Conservation (phyloP, 2,329 filamentous ascomycete species). For the Cordyceps cateniannulata region DNA sequence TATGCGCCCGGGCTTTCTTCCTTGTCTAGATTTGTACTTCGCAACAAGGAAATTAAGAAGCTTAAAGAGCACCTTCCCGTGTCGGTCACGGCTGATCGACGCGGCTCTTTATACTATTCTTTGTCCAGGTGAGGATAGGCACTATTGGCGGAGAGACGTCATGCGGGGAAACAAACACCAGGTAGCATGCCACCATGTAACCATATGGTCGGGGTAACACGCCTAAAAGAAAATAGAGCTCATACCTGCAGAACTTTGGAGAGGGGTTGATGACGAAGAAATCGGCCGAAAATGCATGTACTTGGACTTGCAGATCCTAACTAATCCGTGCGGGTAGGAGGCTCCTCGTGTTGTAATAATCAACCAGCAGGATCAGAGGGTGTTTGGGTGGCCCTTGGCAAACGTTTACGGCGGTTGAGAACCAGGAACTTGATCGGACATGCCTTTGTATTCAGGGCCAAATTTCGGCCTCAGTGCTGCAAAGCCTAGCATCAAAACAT, state of each 20-base stretch:
- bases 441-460: background rate
- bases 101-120: background rate
- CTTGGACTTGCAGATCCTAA: background rate
- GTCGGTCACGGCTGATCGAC: background rate
- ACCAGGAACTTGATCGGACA: no score
- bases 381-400: no score
- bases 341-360: background rate
- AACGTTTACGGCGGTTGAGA: background rate
- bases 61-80: background rate
- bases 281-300: background rate
- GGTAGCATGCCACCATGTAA: constrained; percentile 7
- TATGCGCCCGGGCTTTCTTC: background rate
- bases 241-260: background rate
- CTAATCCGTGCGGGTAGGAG: no score
- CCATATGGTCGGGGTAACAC: background rate
- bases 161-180: constrained; percentile 6
- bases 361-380: background rate
- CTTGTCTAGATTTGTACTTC: background rate
- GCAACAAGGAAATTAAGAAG: background rate
- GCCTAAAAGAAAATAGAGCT: background rate
- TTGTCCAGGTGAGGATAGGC: background rate
- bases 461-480: background rate
- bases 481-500: background rate
- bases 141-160: background rate
- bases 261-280: background rate